These are phyloP conservation scores for Gamarada debralockiae DNA, from an alignment of 495 filamentous ascomycete species.

Conservation along the genomic window DNA sequence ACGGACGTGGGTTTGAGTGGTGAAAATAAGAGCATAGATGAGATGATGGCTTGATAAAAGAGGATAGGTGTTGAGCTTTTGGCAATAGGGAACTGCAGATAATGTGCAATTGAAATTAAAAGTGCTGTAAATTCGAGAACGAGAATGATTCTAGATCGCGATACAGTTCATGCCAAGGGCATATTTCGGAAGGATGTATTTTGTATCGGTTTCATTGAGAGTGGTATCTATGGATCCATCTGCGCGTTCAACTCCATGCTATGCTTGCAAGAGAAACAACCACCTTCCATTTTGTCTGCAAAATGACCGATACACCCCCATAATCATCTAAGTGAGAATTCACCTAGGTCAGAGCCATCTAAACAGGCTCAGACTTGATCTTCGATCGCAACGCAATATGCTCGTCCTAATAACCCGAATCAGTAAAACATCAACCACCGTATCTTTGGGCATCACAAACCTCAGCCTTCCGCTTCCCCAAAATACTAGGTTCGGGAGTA, in stretches of 20 bases:
- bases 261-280: not conserved
- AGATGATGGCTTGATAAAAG: no score
- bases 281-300: not conserved
- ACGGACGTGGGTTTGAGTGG: no score
- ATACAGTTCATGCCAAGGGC: no score
- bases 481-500: constrained; percentile 58
- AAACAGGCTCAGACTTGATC: constrained; percentile 19
- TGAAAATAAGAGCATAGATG: no score
- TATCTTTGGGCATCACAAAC: constrained; percentile 35
- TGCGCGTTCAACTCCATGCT: not conserved
- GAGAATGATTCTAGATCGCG: no score
- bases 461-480: constrained; percentile 78
- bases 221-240: not conserved
- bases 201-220: not conserved
- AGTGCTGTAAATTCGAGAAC: no score
- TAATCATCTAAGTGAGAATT: no score
- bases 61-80: no score
- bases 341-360: not conserved
- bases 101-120: no score
- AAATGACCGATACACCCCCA: no score
- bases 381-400: constrained; percentile 13
- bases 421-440: not conserved
- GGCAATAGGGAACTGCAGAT: no score
- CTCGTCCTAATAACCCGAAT: constrained; percentile 12
- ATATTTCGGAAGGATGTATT: no score